Evolutionary conservation across 257 asterid species (phyloP).

Genomic region (Plantago major): DNA sequence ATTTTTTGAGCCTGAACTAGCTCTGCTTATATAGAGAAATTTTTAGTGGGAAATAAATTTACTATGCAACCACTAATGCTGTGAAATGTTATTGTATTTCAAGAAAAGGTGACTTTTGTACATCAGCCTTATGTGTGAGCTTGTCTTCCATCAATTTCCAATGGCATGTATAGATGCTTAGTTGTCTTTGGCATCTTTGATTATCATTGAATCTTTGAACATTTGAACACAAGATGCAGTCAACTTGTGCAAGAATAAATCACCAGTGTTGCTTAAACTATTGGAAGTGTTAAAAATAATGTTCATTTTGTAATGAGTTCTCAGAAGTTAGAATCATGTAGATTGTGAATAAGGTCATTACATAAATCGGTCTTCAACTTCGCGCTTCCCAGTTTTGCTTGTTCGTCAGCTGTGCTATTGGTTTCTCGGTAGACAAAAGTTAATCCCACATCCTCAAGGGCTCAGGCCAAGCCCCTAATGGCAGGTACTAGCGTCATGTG

Average conservation of each 20-base stretch:
- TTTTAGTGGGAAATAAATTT: background rate
- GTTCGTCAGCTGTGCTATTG: too few species aligned
- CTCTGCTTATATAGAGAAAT: slow-evolving; percentile 34
- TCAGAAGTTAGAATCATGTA: too few species aligned
- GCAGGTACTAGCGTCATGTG: too few species aligned
- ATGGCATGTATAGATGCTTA: slow-evolving; percentile 26
- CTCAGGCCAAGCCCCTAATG: too few species aligned
- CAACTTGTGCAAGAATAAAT: slow-evolving; percentile 13
- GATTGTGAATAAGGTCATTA: too few species aligned
- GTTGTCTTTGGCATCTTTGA: slow-evolving; percentile 19
- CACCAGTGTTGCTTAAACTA: background rate
- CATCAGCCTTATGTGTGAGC: slow-evolving; percentile 27
- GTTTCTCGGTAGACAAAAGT: too few species aligned
- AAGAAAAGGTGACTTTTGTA: slow-evolving; percentile 23
- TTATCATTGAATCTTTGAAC: slow-evolving; percentile 19
- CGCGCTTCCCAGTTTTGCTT: too few species aligned
- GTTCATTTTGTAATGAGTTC: slow-evolving; percentile 1
- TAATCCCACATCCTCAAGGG: too few species aligned
- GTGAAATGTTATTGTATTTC: slow-evolving; percentile 12
- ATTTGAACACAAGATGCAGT: slow-evolving; percentile 13
- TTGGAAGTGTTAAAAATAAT: background rate
- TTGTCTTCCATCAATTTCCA: slow-evolving; percentile 28
- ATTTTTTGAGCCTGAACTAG: slow-evolving; percentile 13
- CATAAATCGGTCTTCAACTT: too few species aligned
- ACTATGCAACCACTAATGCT: slow-evolving; percentile 13